Base-by-base conservation (phyloP, 805 yeast species). In the Torulaspora delbrueckii region DNA sequence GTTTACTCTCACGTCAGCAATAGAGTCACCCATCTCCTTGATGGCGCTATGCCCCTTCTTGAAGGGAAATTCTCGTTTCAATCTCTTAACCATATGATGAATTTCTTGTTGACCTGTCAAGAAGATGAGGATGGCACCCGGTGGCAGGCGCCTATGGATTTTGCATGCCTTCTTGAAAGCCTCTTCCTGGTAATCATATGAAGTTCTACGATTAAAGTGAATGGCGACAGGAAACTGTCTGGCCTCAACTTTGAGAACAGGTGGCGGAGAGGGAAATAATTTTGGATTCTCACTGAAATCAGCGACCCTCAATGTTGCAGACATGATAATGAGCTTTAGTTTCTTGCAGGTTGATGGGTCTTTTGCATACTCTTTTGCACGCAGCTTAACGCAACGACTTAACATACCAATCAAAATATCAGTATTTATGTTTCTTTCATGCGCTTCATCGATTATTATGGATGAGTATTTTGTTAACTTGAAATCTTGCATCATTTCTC, bases 21-120 rank as follows among this genome's bases (percentile, higher is more conserved):
- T 43, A 2, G 67, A 70, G 0, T 65, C 66, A 6, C 61, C 68
- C 30, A 67, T 58, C 5, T 58, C 62, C 8, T 55, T 51, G 8
- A 45, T 48, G 18, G 43, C 46, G 26, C 31, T 46, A 32, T 35
- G 39, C 8, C 42, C 55, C 36, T 53, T 51, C 40, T 58, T 50
- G 46, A 75, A 72, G 2, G 93, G 91, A 58, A 84, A 90, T 48
- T 84, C 83, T 36, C 73, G 69, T 47, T 84, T 74, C 38, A 93
- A 70, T 49, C 71, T 76, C 51, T 81, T 82, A 9, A 90, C 95
- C 65, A 88, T 74, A 7, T 78, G 77, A 13, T 77, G 76, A 60
- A 93, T 95, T 63, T 93, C 99, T 53, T 85, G 85, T 60, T 90
- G 96, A 57, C 99, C 98, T 0, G 99, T 93, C 65, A 95, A 68